Evolutionary conservation across 768 basidiomycete species (phyloP).

Genomic region (Cyathus striatus): DNA sequence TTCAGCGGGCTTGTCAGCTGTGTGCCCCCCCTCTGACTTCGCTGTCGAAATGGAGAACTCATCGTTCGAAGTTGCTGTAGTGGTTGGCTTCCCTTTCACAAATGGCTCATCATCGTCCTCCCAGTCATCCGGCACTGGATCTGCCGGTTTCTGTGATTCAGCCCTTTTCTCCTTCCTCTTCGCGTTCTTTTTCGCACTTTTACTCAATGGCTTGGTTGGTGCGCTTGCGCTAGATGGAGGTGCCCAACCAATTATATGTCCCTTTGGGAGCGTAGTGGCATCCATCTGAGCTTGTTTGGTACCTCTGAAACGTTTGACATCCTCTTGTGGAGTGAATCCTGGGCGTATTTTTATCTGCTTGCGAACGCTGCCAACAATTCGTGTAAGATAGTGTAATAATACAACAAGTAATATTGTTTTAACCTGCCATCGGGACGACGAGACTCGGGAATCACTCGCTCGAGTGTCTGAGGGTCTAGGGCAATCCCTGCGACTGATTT

Average conservation of each 20-base stretch:
- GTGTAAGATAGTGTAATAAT: not conserved
- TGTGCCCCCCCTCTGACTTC: too few relatives aligned
- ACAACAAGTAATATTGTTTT: conserved; percentile 20
- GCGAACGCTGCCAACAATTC: conserved; percentile 73
- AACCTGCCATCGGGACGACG: conserved; percentile 83
- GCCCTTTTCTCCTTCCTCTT: conserved; percentile 73
- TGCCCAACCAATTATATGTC: conserved; percentile 80
- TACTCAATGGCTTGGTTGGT: conserved; percentile 50
- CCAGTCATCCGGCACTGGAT: conserved; percentile 68
- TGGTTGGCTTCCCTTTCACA: too few relatives aligned
- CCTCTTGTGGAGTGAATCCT: conserved; percentile 93
- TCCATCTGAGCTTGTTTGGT: conserved; percentile 74
- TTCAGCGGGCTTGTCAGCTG: too few relatives aligned
- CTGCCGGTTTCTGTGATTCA: conserved; percentile 47
- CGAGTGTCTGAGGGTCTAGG: conserved; percentile 78
- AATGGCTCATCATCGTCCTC: conserved; percentile 72
- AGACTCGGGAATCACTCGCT: conserved; percentile 86
- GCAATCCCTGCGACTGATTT: conserved; percentile 75
- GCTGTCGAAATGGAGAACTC: too few relatives aligned
- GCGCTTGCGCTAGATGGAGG: conserved; percentile 42
- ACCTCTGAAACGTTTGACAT: conserved; percentile 81
- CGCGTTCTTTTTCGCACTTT: conserved; percentile 79
- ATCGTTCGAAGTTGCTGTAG: conserved; percentile 12
- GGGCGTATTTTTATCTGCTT: conserved; percentile 89
- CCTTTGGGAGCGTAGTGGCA: conserved; percentile 56